Conservation (phyloP, 2,329 filamentous ascomycete species). For the Arthrobotrys megalospora region DNA sequence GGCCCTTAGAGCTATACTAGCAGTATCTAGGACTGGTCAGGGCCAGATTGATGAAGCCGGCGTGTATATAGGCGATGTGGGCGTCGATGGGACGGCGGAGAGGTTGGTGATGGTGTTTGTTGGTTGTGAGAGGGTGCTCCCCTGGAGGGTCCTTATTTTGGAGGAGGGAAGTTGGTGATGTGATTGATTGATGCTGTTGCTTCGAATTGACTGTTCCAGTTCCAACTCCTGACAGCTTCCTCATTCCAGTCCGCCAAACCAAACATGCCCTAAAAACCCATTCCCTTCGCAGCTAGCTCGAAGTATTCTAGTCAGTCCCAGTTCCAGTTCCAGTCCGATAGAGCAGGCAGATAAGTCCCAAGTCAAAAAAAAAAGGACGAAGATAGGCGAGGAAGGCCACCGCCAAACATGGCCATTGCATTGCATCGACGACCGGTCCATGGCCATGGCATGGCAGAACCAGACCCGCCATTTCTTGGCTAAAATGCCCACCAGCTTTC, state of each 20-base stretch:
- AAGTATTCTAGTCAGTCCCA: not conserved
- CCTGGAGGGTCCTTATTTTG: constrained; percentile 34
- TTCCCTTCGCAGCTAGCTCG: constrained; percentile 6
- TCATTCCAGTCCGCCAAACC: constrained; percentile 33
- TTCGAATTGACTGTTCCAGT: no score
- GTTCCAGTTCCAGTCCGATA: not conserved
- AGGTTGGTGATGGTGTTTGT: constrained; percentile 24
- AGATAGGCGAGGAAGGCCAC: constrained; percentile 27
- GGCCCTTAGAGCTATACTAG: not conserved
- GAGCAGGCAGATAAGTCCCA: not conserved
- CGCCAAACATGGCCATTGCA: not conserved
- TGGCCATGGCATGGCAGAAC: not conserved
- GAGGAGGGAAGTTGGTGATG: constrained; percentile 42
- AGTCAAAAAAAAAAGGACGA: not conserved
- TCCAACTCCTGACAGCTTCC: constrained; percentile 48
- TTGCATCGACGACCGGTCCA: no score
- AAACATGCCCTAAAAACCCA: constrained; percentile 3
- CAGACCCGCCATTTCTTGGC: constrained; percentile 27
- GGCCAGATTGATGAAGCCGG: constrained; percentile 6
- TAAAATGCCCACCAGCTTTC: not conserved
- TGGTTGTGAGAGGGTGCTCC: constrained; percentile 3
- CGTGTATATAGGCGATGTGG: constrained; percentile 9
- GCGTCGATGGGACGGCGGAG: constrained; percentile 15
- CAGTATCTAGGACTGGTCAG: constrained; percentile 32
- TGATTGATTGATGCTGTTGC: constrained; percentile 25